phyloP scores from a whole-genome alignment of 306 rosid genomes.

The Notholithocarpus densiflorus region DNA sequence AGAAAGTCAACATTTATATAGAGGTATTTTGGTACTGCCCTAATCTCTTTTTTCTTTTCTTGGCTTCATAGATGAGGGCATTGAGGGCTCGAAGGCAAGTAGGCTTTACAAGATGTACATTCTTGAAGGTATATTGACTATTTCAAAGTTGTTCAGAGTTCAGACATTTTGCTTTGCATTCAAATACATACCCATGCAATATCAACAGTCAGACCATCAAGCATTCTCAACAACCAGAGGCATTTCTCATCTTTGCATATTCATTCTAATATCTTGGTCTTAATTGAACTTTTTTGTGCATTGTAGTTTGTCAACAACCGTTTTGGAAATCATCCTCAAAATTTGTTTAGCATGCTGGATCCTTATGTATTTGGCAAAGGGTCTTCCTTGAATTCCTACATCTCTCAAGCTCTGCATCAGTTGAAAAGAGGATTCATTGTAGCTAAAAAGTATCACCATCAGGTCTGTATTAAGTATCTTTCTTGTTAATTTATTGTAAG shows the following conservation, averaged over 20 bases:
- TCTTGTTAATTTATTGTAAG: constrained; percentile 7
- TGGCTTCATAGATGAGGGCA: constrained; percentile 46
- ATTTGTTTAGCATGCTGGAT: constrained; percentile 27
- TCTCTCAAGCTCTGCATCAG: constrained; percentile 49
- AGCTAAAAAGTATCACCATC: constrained; percentile 64
- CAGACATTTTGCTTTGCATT: background rate
- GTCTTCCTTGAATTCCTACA: constrained; percentile 28
- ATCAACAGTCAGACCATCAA: background rate
- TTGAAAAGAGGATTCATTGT: constrained; percentile 38
- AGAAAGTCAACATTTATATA: background rate
- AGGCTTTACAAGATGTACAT: constrained; percentile 48
- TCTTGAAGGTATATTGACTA: constrained; percentile 53
- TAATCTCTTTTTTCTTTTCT: constrained; percentile 9
- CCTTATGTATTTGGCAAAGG: constrained; percentile 33
- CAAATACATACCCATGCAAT: background rate
- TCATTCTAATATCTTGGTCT: background rate
- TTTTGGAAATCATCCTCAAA: constrained; percentile 33
- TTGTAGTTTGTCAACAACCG: constrained; percentile 45
- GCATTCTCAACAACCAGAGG: background rate
- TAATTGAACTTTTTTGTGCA: constrained; percentile 18
- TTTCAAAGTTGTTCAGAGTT: constrained; percentile 1
- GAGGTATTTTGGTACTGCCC: constrained; percentile 11
- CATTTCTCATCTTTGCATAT: constrained; percentile 9
- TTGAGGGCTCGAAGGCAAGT: constrained; percentile 40
- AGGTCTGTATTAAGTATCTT: constrained; percentile 46